Percentiles rank a stretch among this genome's conserved stretches.
Conservation (phyloP, 805 yeast genomes). For the Pichia phayaonensis region DNA sequence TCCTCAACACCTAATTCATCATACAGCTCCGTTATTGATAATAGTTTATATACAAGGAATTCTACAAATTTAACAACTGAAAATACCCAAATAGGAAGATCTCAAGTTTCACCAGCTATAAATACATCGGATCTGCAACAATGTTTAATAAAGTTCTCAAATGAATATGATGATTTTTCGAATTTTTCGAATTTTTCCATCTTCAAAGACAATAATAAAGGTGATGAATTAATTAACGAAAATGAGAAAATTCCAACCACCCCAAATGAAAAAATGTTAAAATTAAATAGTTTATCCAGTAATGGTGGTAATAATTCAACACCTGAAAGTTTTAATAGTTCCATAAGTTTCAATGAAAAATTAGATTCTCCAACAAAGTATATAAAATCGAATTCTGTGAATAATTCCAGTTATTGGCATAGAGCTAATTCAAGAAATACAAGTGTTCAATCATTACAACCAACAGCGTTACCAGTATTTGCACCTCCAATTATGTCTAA, state of each 20-base stretch:
- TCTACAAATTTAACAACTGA: background rate
- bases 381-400: constrained; percentile 11
- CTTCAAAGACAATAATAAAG: constrained; percentile 24
- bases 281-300: constrained; percentile 2
- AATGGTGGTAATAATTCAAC: constrained; percentile 1
- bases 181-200: constrained; percentile 24
- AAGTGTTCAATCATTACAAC: constrained; percentile 6
- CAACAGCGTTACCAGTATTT: constrained; percentile 11
- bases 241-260: constrained; percentile 2
- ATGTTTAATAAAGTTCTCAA: constrained; percentile 32
- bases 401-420: constrained; percentile 17
- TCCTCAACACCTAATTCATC: constrained; percentile 7
- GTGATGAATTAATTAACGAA: constrained; percentile 11
- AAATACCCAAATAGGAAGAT: constrained; percentile 1
- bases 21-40: constrained; percentile 2
- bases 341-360: background rate
- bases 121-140: constrained; percentile 35
- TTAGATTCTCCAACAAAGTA: constrained; percentile 4
- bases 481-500: constrained; percentile 11
- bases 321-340: constrained; percentile 8
- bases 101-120: constrained; percentile 17
- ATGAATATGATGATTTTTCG: constrained; percentile 33
- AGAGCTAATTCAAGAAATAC: constrained; percentile 16
- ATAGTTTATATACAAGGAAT: constrained; percentile 4
- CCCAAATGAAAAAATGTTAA: background rate